Evolutionary conservation across 768 basidiomycete genomes (phyloP).

Genomic region (Pleurotus citrinopileatus): DNA sequence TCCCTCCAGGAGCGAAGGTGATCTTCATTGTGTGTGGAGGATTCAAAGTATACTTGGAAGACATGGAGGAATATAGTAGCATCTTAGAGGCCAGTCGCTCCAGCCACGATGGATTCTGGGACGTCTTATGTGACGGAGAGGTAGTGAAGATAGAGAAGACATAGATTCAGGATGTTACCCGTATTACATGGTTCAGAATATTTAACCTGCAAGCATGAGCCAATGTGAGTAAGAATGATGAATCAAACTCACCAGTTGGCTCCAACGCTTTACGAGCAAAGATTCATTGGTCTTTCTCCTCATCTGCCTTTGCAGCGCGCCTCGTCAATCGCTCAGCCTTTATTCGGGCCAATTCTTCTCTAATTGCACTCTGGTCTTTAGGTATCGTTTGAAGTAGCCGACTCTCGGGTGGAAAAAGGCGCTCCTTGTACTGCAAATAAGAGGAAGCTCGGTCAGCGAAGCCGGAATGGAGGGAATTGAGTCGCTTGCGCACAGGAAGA

Average conservation of each 20-base stretch:
- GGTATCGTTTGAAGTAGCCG: constrained; percentile 51
- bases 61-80: constrained; percentile 45
- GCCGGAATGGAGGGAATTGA: neutral
- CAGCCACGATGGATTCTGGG: constrained; percentile 25
- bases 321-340: constrained; percentile 56
- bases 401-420: constrained; percentile 63
- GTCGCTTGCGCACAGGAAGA: constrained; percentile 55
- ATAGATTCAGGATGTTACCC: neutral
- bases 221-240: too few species aligned
- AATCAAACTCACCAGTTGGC: too few species aligned
- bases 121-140: constrained; percentile 37
- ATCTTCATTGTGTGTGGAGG: constrained; percentile 74
- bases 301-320: constrained; percentile 39
- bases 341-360: constrained; percentile 70
- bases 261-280: neutral
- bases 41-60: constrained; percentile 59
- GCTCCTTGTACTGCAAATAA: constrained; percentile 60
- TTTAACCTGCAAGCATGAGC: too few species aligned
- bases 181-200: too few species aligned
- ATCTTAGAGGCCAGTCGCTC: constrained; percentile 33
- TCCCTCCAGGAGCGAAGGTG: constrained; percentile 37
- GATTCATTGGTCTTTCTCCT: constrained; percentile 19
- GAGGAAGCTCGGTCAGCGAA: neutral
- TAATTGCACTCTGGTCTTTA: constrained; percentile 60
- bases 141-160: constrained; percentile 27